phyloP scores from a whole-genome alignment of 768 basidiomycete genomes.

The Mycena maculata region DNA sequence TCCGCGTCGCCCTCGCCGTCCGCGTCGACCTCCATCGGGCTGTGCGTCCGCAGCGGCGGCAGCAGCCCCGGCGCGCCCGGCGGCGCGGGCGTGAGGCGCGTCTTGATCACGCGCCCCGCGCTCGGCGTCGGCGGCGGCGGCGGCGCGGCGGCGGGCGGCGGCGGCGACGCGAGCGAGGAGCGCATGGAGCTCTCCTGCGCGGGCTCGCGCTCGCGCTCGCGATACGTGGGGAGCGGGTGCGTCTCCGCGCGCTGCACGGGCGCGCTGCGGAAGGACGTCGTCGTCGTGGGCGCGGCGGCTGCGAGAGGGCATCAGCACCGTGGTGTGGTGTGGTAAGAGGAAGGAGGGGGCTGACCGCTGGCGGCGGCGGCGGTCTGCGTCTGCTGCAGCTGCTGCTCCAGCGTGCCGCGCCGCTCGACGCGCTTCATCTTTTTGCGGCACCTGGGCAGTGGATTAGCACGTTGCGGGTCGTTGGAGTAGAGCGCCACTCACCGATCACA shows the following conservation, averaged over 20 bases:
- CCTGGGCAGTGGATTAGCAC: constrained; percentile 43
- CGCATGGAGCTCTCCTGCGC: constrained; percentile 20
- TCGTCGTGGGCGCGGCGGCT: not conserved
- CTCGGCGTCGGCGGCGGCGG: not conserved
- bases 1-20: too few species aligned
- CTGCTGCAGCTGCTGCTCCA: constrained; percentile 55
- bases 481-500: constrained; percentile 77
- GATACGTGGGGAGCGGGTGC: constrained; percentile 35
- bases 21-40: constrained; percentile 23
- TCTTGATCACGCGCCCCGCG: constrained; percentile 30
- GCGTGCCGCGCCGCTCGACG: constrained; percentile 77
- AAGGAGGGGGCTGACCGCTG: not conserved
- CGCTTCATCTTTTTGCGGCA: constrained; percentile 91
- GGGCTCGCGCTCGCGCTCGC: constrained; percentile 18
- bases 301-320: not conserved
- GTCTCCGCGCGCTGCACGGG: constrained; percentile 44
- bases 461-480: not conserved
- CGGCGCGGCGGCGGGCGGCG: not conserved
- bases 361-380: constrained; percentile 22
- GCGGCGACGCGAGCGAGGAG: constrained; percentile 23
- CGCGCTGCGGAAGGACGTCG: constrained; percentile 2
- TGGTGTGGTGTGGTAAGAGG: not conserved
- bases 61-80: constrained; percentile 25
- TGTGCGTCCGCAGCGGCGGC: constrained; percentile 28
- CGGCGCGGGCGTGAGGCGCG: constrained; percentile 20